A percentile compares a stretch with the other conserved stretches of the same genome.
phyloP scores from a whole-genome alignment of 441 rosid genomes.

The Omphalea diandra region DNA sequence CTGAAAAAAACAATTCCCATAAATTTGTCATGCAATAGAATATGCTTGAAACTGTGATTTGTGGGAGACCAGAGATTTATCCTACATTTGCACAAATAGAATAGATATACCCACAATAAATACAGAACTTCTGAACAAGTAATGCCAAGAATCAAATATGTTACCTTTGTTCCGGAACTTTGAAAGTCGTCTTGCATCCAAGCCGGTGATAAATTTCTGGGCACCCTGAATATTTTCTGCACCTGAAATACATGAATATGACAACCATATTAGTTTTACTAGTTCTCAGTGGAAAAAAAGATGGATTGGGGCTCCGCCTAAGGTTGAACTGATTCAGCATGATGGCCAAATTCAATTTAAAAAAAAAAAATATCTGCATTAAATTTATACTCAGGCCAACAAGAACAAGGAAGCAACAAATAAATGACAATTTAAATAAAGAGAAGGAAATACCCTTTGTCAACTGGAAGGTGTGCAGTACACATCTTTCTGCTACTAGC shows the following conservation, averaged over 20 bases:
- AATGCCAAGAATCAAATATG: background rate
- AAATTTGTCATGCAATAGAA: background rate
- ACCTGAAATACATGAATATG: slow-evolving; percentile 41
- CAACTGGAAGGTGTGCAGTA: slow-evolving; percentile 79
- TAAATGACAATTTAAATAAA: background rate
- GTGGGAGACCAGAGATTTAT: background rate
- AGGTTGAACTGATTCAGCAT: background rate
- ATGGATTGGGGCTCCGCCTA: background rate
- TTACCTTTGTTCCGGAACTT: slow-evolving; percentile 80
- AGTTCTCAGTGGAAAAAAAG: background rate
- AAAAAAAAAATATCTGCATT: background rate
- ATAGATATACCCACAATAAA: background rate
- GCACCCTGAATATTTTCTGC: slow-evolving; percentile 79
- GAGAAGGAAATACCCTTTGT: slow-evolving; percentile 55
- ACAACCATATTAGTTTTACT: background rate
- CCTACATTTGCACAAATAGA: background rate
- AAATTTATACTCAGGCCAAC: too few relatives aligned
- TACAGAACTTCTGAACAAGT: too few relatives aligned
- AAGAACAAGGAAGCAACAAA: background rate
- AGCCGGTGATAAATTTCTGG: slow-evolving; percentile 90
- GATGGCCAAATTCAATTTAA: background rate
- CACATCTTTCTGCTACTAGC: slow-evolving; percentile 95
- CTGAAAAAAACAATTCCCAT: background rate
- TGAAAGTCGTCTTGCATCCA: slow-evolving; percentile 92
- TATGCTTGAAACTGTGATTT: background rate